Conservation (phyloP, 192 early-diverging fungal species). For the Podila epicladia region DNA sequence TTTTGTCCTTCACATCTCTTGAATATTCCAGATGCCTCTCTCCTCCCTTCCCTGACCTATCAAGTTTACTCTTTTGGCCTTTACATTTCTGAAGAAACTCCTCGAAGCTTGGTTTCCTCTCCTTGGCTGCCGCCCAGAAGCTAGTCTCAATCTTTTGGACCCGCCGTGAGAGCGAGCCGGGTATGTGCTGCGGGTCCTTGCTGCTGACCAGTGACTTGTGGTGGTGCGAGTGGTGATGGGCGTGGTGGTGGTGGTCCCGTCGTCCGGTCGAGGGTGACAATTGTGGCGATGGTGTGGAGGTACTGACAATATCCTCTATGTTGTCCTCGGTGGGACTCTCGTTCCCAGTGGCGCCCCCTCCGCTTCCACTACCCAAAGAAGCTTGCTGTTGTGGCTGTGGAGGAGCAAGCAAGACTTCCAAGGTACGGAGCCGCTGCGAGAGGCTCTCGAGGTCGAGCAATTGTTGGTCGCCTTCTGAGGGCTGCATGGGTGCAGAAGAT, state of each 20-base stretch:
- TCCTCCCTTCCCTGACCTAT: too few relatives aligned
- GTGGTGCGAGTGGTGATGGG: neutral
- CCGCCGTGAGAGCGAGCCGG: slow-evolving; percentile 41
- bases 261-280: neutral
- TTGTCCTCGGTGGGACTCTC: slow-evolving; percentile 27
- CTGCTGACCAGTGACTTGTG: neutral
- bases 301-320: slow-evolving; percentile 28
- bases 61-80: neutral
- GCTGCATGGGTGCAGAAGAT: neutral
- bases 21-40: too few relatives aligned
- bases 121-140: slow-evolving; percentile 23
- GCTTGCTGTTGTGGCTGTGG: slow-evolving; percentile 6
- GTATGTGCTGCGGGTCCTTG: slow-evolving; percentile 12
- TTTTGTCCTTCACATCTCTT: too few relatives aligned
- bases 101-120: slow-evolving; percentile 30
- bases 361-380: neutral
- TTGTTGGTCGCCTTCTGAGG: slow-evolving; percentile 20
- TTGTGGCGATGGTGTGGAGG: neutral
- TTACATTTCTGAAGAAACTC: slow-evolving; percentile 47
- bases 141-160: slow-evolving; percentile 30
- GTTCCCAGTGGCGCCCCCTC: neutral
- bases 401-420: slow-evolving; percentile 21
- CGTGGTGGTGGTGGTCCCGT: slow-evolving; percentile 4
- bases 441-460: slow-evolving; percentile 45
- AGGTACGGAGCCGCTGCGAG: slow-evolving; percentile 22